Evolutionary conservation across 768 basidiomycete genomes (phyloP).

Genomic region (Xerocomellus dryophilus): DNA sequence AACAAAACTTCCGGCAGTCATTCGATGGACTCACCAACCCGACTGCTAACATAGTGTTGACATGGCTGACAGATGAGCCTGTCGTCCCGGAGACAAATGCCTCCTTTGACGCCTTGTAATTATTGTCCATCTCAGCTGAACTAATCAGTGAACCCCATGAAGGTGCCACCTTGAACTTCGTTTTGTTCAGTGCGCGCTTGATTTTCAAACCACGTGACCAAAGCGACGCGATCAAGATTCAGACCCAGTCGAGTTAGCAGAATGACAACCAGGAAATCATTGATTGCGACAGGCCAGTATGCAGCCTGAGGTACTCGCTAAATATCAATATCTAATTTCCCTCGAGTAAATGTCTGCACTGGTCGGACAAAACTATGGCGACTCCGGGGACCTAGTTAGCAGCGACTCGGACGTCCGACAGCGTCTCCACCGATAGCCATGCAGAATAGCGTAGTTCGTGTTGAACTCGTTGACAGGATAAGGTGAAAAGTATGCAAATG

Average conservation of each 20-base stretch:
- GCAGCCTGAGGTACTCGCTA: background rate
- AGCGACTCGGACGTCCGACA: too few relatives aligned
- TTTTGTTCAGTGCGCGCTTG: background rate
- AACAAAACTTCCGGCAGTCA: background rate
- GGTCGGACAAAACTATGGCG: too few relatives aligned
- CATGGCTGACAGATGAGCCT: slow-evolving; percentile 65
- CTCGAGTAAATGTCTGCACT: too few relatives aligned
- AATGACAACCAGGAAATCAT: background rate
- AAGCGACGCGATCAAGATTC: too few relatives aligned
- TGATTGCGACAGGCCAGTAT: background rate
- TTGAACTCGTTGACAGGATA: too few relatives aligned
- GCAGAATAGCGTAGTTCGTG: too few relatives aligned
- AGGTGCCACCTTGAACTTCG: background rate
- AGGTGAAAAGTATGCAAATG: too few relatives aligned
- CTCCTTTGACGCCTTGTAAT: slow-evolving; percentile 79
- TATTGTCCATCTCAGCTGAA: slow-evolving; percentile 14
- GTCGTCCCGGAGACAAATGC: slow-evolving; percentile 72
- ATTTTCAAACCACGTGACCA: slow-evolving; percentile 16
- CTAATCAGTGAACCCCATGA: background rate
- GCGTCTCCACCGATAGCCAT: too few relatives aligned
- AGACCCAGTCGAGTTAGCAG: too few relatives aligned
- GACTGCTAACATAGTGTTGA: slow-evolving; percentile 66
- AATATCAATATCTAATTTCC: background rate
- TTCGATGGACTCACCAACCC: slow-evolving; percentile 51
- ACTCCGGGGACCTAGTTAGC: too few relatives aligned